Base-by-base conservation (phyloP, 2,329 filamentous ascomycete genomes). In the Pseudogymnoascus sp. region DNA sequence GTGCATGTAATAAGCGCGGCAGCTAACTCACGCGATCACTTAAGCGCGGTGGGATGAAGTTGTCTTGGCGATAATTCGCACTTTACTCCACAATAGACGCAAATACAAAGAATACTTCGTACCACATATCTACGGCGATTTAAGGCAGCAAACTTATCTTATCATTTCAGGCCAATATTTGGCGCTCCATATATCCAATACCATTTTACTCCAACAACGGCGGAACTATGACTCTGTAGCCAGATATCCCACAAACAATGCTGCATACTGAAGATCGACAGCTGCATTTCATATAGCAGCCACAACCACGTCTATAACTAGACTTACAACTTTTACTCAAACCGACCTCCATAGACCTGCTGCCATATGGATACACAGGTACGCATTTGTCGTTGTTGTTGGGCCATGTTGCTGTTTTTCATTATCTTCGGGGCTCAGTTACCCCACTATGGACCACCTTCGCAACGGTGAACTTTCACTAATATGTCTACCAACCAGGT, bases 401-500 rank as follows among this genome's bases (percentile, higher is more conserved):
- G 33, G 29, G 13, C 7, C n/a, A 17, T 33, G n/a, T 33, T 31
- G 47, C n/a, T 29, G 11, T 54, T 33, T 54, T 54, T 54, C 35
- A 9, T 21, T 54, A 21, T 21, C 47, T 54, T 21, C 35, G 47
- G 15, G 17, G 15, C 29, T 29, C 29, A 54, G 10, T 54, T 54
- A 54, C 47, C 47, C 47, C 47, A 54, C 47, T 21, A 54, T 35
- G 26, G 35, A 35, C 47, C 3, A 33, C n/a, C 29, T 35, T 54
- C 47, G 35, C 10, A 4, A 17, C 10, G 3, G 21, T 54, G 17
- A 54, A 21, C 47, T 33, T 21, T 21, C n/a, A 29, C 29, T 54
- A 35, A 54, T 26, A 54, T 33, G 15, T n/a, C 29, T 54, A n/a
- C 33, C 47, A 54, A 31, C 37, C 84, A 97, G 90, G 87, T 97